A percentile compares a stretch with the other conserved stretches of the same genome.
phyloP scores from a whole-genome alignment of 2,329 filamentous ascomycete genomes.

The Ploettnerulaceae sp. region DNA sequence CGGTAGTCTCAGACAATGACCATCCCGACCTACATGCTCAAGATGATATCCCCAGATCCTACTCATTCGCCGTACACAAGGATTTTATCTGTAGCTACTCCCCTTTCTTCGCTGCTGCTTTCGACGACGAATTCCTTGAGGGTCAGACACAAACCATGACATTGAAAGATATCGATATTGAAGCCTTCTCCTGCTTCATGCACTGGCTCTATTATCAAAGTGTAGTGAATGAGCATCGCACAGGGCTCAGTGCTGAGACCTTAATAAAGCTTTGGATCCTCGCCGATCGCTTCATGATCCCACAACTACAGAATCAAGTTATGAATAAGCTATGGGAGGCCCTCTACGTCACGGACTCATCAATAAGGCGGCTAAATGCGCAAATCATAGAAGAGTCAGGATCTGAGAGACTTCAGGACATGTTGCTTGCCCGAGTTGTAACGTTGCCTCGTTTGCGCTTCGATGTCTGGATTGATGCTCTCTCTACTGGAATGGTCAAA shows the following conservation, averaged over 20 bases:
- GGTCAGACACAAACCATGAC: conserved; percentile 6
- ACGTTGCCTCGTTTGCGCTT: not conserved
- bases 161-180: conserved; percentile 4
- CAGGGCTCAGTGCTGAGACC: not conserved
- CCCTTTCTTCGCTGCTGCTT: conserved; percentile 8
- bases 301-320: conserved; percentile 11
- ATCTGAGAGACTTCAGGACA: not conserved
- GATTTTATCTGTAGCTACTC: conserved; percentile 14
- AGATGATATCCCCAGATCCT: too few species aligned
- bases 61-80: conserved; percentile 15
- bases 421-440: not conserved
- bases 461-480: not conserved
- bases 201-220: conserved; percentile 17
- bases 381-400: not conserved
- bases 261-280: conserved; percentile 12
- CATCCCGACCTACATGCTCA: too few species aligned
- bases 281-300: conserved; percentile 10
- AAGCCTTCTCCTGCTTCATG: conserved; percentile 2
- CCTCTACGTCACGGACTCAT: not conserved
- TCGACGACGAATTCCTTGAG: conserved; percentile 8
- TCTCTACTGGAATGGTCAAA: not conserved
- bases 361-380: too few species aligned
- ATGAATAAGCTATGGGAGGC: not conserved
- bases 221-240: not conserved
- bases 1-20: too few species aligned